These are phyloP conservation scores for Hypoxylon intermedium DNA, from an alignment of 495 filamentous ascomycete genomes.

Conservation along the genomic window DNA sequence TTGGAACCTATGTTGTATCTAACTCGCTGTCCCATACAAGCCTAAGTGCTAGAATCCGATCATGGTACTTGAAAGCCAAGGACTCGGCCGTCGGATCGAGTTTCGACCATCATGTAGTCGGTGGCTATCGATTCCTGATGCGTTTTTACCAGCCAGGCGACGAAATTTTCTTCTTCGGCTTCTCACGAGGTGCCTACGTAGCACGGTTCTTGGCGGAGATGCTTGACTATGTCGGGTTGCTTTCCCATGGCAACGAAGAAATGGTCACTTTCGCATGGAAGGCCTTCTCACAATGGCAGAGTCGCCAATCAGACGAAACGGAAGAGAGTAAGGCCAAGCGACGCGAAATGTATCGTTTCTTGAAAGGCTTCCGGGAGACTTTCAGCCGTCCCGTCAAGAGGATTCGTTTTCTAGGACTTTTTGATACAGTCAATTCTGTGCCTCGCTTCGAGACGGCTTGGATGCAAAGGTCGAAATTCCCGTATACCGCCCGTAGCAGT, in stretches of 20 bases:
- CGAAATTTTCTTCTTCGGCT: constrained; percentile 84
- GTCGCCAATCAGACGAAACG: constrained; percentile 64
- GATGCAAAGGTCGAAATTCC: constrained; percentile 83
- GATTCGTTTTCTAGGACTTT: constrained; percentile 73
- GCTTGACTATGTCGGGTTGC: constrained; percentile 81
- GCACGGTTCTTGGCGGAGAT: constrained; percentile 87
- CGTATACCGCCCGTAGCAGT: constrained; percentile 80
- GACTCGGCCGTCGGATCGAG: constrained; percentile 85
- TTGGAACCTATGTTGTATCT: constrained; percentile 82
- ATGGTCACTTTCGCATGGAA: constrained; percentile 88
- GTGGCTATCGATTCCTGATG: constrained; percentile 89
- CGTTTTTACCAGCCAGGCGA: constrained; percentile 81
- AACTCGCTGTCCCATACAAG: constrained; percentile 71
- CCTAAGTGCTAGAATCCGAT: constrained; percentile 67
- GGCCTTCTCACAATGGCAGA: constrained; percentile 85
- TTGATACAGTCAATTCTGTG: constrained; percentile 83
- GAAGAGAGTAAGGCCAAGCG: constrained; percentile 62
- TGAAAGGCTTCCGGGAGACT: constrained; percentile 85
- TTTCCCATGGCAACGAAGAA: constrained; percentile 86
- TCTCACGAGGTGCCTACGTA: constrained; percentile 86
- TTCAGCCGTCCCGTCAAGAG: constrained; percentile 79
- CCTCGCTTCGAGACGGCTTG: constrained; percentile 83
- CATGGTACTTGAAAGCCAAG: constrained; percentile 82
- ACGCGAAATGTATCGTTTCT: constrained; percentile 71
- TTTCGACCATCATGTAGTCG: constrained; percentile 84